These are phyloP conservation scores for Begonia masoniana DNA, from an alignment of 306 rosid species.

Conservation along the genomic window DNA sequence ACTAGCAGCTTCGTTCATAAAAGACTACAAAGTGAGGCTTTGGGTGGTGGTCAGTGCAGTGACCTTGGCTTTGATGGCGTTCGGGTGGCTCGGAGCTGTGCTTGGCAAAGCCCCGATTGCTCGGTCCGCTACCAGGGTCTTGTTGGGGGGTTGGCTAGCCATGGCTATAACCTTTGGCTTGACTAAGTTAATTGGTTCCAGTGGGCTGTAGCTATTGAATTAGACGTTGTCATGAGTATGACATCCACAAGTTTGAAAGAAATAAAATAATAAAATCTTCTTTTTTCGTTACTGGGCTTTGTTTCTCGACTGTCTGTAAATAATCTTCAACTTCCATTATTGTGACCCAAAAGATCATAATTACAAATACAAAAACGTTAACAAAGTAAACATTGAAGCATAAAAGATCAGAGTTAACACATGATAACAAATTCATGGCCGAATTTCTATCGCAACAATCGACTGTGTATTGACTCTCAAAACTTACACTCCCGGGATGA, in stretches of 20 bases:
- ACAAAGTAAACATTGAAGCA: too few relatives aligned
- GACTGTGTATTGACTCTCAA: background rate
- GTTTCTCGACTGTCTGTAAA: too few relatives aligned
- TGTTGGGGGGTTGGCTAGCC: slow-evolving; percentile 91
- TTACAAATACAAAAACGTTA: too few relatives aligned
- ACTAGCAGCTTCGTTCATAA: slow-evolving; percentile 71
- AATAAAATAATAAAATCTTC: too few relatives aligned
- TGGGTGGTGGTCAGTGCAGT: slow-evolving; percentile 52
- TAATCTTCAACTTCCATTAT: too few relatives aligned
- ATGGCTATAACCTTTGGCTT: slow-evolving; percentile 78
- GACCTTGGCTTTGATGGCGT: slow-evolving; percentile 44
- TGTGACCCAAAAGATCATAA: too few relatives aligned
- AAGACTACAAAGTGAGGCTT: slow-evolving; percentile 44
- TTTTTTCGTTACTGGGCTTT: too few relatives aligned
- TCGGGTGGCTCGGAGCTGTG: slow-evolving; percentile 72
- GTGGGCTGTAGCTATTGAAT: slow-evolving; percentile 23
- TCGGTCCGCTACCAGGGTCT: slow-evolving; percentile 41
- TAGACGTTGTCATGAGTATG: too few relatives aligned
- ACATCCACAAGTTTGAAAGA: too few relatives aligned
- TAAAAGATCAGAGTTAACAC: too few relatives aligned
- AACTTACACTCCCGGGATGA: background rate
- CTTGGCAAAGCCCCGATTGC: slow-evolving; percentile 54
- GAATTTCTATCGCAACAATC: too few relatives aligned
- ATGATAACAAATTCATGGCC: too few relatives aligned
- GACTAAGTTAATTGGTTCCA: slow-evolving; percentile 73